phyloP scores from a whole-genome alignment of 2,329 filamentous ascomycete genomes.

The Xylariaceae sp. region DNA sequence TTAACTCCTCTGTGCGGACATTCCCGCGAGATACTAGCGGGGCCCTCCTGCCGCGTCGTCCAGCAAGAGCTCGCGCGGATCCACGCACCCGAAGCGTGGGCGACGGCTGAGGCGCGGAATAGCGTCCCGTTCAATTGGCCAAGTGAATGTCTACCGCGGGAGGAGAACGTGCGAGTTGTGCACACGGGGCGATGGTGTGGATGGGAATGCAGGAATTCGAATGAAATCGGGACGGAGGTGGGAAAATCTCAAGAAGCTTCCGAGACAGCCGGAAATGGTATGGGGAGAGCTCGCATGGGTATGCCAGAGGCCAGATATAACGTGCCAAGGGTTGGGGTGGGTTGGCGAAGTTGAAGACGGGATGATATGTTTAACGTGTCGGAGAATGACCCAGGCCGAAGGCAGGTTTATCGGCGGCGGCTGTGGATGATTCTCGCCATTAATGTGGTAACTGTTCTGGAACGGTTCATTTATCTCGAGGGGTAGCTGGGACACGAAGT shows the following conservation, averaged over 20 bases:
- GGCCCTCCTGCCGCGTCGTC: slow-evolving; percentile 17
- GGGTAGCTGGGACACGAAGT: no score
- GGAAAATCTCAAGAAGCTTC: no score
- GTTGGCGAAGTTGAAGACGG: slow-evolving; percentile 12
- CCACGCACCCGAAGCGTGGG: slow-evolving; percentile 15
- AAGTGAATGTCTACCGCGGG: slow-evolving; percentile 14
- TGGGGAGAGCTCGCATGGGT: slow-evolving; percentile 8
- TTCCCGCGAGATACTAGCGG: slow-evolving; percentile 13
- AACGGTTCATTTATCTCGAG: no score
- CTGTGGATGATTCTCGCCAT: no score
- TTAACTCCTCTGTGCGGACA: slow-evolving; percentile 20
- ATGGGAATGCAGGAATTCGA: slow-evolving; percentile 24
- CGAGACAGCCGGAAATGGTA: background rate
- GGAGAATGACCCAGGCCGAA: no score
- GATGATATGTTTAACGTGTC: no score
- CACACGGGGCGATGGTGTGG: slow-evolving; percentile 20
- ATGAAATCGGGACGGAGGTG: background rate
- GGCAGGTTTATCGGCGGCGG: no score
- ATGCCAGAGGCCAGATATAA: slow-evolving; percentile 16
- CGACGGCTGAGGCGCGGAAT: slow-evolving; percentile 3
- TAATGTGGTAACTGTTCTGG: no score
- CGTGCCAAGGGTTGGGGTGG: slow-evolving; percentile 14
- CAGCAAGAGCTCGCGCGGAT: slow-evolving; percentile 16
- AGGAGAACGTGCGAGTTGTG: slow-evolving; percentile 10
- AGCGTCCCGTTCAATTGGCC: slow-evolving; percentile 16